Evolutionary conservation across 495 filamentous ascomycete species (phyloP).

Genomic region (Penicillium daleae): DNA sequence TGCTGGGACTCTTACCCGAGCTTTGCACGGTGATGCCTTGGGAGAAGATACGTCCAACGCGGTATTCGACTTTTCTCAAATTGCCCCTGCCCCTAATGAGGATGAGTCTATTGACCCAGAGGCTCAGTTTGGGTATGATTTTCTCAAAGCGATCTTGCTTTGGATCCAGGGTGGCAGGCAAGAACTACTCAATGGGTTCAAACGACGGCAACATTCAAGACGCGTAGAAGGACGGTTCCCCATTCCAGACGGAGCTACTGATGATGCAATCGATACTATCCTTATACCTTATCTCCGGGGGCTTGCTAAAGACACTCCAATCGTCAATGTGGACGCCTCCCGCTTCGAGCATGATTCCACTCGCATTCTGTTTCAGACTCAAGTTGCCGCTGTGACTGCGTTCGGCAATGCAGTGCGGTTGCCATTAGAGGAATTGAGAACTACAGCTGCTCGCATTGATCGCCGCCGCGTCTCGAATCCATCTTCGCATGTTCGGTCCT

Average conservation of each 20-base stretch:
- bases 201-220: conserved; percentile 37
- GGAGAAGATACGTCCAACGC: conserved; percentile 33
- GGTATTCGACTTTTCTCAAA: conserved; percentile 38
- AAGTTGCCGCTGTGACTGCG: conserved; percentile 59
- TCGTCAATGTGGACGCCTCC: conserved; percentile 62
- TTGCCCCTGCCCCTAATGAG: conserved; percentile 55
- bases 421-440: conserved; percentile 52
- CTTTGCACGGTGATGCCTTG: conserved; percentile 44
- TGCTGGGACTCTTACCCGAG: conserved; percentile 61
- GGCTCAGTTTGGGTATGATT: conserved; percentile 64
- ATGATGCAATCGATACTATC: conserved; percentile 56
- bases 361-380: conserved; percentile 54
- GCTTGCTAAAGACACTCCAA: conserved; percentile 49
- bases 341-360: conserved; percentile 60
- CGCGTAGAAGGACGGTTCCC: conserved; percentile 52
- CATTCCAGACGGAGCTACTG: conserved; percentile 50
- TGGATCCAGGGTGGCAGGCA: conserved; percentile 63
- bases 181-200: conserved; percentile 59
- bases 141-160: conserved; percentile 64
- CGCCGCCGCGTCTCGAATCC: conserved; percentile 26
- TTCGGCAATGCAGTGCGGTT: conserved; percentile 58
- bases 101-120: conserved; percentile 41
- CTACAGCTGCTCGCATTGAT: conserved; percentile 38
- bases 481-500: conserved; percentile 30
- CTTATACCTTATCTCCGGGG: conserved; percentile 62